Evolutionary conservation across 179 eudicot species (phyloP), one percentile per base, ranked within the genome.

Genomic region (Patellifolia procumbens): DNA sequence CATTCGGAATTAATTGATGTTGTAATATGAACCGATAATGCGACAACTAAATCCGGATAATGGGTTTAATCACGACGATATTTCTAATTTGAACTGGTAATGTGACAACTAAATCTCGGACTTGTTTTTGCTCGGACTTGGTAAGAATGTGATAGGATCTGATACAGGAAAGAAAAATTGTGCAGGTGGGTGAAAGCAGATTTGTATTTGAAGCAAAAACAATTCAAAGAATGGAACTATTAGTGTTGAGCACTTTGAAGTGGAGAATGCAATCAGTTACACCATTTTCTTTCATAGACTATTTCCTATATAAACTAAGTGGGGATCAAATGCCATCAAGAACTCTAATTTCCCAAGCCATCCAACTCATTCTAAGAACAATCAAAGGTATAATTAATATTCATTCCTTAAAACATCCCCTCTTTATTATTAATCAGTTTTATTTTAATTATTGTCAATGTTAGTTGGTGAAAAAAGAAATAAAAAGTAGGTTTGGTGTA

Each of bases 241-340:
- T 87, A 72, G 90, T 92, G 73, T 67, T 92, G 83, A 84, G 83
- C 81, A 92, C 92, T 31, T 87, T 92, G 86, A 88, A 88, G 75
- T 92, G 97, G 97, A 92, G 91, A 85, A 89, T 91, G 92, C 89
- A 89, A 58, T 78, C 91, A 31, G 83, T 89, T 49, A 91, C 97
- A 53, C 97, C 96, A 62, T 91, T 91, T 77, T 89, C 93, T 1
- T 92, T 83, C 84, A 63, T 91, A 1, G 94, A 91, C 35, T 76
- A 83, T 79, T 92, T 88, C 82, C 70, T 91, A 11, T 45, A 46
- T 37, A 91, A 88, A 81, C 45, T 88, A 51, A 82, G 76, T 85
- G 80, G 77, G 81, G 86, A 85, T 85, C 77, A 86, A 79, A 68
- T 68, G 34, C 84, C 87, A 70, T 66, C 86, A 53, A 83, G 75